phyloP scores from a whole-genome alignment of 177 flowering plant genomes.

The Vitis hybrid region DNA sequence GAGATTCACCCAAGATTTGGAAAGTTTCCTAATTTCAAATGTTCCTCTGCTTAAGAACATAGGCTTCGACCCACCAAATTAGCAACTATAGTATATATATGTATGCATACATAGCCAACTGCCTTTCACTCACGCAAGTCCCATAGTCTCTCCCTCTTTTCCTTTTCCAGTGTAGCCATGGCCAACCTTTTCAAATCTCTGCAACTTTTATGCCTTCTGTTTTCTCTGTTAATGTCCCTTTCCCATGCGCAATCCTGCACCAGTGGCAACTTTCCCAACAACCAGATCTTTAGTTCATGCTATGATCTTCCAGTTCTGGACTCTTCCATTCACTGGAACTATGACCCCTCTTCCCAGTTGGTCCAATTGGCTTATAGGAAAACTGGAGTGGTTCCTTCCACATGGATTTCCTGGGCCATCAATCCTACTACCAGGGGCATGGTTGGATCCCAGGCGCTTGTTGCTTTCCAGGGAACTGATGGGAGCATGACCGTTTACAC shows the following conservation, averaged over 20 bases:
- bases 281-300: not conserved
- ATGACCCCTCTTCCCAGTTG: not conserved
- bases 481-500: conserved; percentile 7
- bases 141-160: too few relatives aligned
- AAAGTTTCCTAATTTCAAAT: too few relatives aligned
- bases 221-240: not conserved
- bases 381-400: not conserved
- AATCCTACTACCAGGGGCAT: conserved; percentile 6
- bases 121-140: too few relatives aligned
- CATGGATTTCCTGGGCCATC: conserved; percentile 18
- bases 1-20: too few relatives aligned
- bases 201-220: too few relatives aligned
- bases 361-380: conserved; percentile 5
- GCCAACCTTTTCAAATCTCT: too few relatives aligned
- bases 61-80: too few relatives aligned
- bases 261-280: conserved; percentile 3
- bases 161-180: too few relatives aligned
- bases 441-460: conserved; percentile 15
- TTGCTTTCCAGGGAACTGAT: not conserved
- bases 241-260: conserved; percentile 6
- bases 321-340: conserved; percentile 18
- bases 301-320: conserved; percentile 10
- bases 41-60: too few relatives aligned
- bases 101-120: too few relatives aligned
- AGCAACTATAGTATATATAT: too few relatives aligned